phyloP scores from a whole-genome alignment of 306 rosid genomes.

The Styphnolobium japonicum region DNA sequence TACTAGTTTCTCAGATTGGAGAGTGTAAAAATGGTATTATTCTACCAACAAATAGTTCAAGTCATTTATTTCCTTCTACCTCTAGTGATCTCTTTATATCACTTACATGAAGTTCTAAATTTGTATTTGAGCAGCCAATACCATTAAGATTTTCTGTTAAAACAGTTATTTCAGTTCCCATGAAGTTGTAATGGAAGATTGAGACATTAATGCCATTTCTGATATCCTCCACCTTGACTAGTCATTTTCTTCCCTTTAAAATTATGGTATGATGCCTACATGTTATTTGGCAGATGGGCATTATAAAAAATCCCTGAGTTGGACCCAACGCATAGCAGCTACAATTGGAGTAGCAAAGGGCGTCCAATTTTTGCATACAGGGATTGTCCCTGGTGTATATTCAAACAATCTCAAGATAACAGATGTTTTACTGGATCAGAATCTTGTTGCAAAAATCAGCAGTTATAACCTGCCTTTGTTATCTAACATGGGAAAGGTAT shows the following conservation, averaged over 20 bases:
- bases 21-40: slow-evolving; percentile 1
- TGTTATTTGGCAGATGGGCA: slow-evolving; percentile 48
- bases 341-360: slow-evolving; percentile 83
- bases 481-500: slow-evolving; percentile 59
- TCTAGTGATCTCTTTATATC: not conserved
- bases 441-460: slow-evolving; percentile 77
- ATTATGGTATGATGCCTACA: not conserved
- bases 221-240: slow-evolving; percentile 8
- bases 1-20: not conserved
- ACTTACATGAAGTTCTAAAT: not conserved
- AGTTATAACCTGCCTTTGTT: slow-evolving; percentile 63
- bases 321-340: slow-evolving; percentile 77
- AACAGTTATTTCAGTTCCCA: not conserved
- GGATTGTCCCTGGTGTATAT: slow-evolving; percentile 61
- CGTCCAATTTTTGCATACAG: slow-evolving; percentile 69
- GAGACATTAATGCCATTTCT: not conserved
- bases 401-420: slow-evolving; percentile 62
- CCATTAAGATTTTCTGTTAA: not conserved
- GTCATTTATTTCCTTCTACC: not conserved
- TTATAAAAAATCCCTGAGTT: slow-evolving; percentile 51
- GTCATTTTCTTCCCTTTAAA: not conserved
- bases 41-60: not conserved
- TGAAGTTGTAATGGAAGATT: not conserved
- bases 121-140: not conserved
- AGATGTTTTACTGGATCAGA: slow-evolving; percentile 71